Evolutionary conservation across 116 monocot genomes (phyloP), one percentile per base, ranked within the genome.

Genomic region (Iris pallida): DNA sequence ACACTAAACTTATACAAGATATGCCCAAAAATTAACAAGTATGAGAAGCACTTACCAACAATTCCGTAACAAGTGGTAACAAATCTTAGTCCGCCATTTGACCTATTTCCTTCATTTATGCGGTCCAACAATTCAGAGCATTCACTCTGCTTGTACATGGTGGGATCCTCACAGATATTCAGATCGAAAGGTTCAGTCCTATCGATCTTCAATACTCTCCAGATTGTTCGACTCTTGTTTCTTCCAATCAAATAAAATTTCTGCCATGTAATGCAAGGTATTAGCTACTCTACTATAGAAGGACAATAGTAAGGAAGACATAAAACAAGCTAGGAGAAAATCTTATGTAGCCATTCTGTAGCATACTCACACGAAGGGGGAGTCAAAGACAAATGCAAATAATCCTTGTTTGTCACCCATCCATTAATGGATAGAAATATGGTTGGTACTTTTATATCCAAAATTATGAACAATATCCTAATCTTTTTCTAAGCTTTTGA

Each of bases 1-100:
- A 43, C 20, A 65, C 30, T 45, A 52, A 20, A 52, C 5, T 53
- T n/a, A n/a, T n/a, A 55, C 18, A 67, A 41, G 18, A 45, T 59
- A 68, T 43, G 43, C 5, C 1, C 58, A 44, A 55, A 67, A 44
- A 55, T 53, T 12, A 52, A 45, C 7, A 16, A 44, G 45, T 63
- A 16, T 8, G 64, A 59, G 40, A 66, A 53, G 6, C 67, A 69
- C 75, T 55, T 41, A 87, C 91, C 91, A 59, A 82, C 74, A 68
- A 92, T 92, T 45, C 91, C 91, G 54, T 92, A 85, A 62, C 91
- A 92, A 45, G 72, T 71, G 11, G 91, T 88, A 46, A 92, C 78
- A 58, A 85, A 81, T 70, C 64, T 92, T 47, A 92, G 30, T 30
- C 30, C 30, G 30, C 30, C 30, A 30, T 30, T 30, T 30, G 30